phyloP scores from a whole-genome alignment of 176 grass and related monocot genomes.

The Chloris gayana region DNA sequence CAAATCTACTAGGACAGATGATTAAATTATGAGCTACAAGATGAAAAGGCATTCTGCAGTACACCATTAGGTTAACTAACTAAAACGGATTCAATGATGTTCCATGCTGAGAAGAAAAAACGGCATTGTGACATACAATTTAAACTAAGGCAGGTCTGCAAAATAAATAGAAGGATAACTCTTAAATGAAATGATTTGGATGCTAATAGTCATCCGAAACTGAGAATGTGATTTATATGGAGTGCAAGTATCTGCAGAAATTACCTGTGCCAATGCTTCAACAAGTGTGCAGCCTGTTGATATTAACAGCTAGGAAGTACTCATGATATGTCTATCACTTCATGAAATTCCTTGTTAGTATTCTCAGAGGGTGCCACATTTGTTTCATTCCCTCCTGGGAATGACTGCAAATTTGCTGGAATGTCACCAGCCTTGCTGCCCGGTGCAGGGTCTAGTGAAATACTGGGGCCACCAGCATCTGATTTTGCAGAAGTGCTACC shows the following conservation, averaged over 20 bases:
- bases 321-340: slow-evolving; percentile 49
- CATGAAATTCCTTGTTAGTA: slow-evolving; percentile 60
- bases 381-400: slow-evolving; percentile 34
- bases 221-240: not conserved
- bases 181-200: not conserved
- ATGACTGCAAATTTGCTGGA: slow-evolving; percentile 38
- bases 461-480: slow-evolving; percentile 30
- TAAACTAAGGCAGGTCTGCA: slow-evolving; percentile 13
- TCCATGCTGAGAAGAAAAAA: not conserved
- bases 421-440: slow-evolving; percentile 29
- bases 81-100: slow-evolving; percentile 11
- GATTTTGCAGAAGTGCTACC: slow-evolving; percentile 28
- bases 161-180: slow-evolving; percentile 6
- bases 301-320: slow-evolving; percentile 53
- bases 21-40: not conserved
- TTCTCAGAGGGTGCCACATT: slow-evolving; percentile 54
- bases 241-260: slow-evolving; percentile 27
- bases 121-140: not conserved
- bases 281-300: slow-evolving; percentile 24
- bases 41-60: slow-evolving; percentile 14
- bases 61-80: not conserved
- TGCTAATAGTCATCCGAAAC: slow-evolving; percentile 19
- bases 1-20: not conserved
- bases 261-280: slow-evolving; percentile 47
- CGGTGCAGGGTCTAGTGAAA: slow-evolving; percentile 36